Conservation (phyloP, 139 green algal genomes). For the Chlamydomonas sp. region DNA sequence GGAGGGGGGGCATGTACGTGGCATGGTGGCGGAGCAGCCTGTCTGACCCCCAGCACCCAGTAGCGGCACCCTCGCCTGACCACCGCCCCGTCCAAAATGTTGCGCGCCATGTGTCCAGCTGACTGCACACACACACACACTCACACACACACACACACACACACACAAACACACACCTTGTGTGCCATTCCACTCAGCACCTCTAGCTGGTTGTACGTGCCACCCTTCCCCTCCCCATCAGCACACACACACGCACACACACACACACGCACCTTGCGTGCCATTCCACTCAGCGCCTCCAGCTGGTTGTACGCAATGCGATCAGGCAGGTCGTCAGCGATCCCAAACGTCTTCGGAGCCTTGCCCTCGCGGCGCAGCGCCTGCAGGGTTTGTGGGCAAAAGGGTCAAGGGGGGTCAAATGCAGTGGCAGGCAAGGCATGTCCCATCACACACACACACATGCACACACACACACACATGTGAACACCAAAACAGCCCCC, state of each 20-base stretch:
- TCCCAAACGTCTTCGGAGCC: slow-evolving; percentile 37
- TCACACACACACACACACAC: not conserved
- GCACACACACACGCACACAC: not conserved
- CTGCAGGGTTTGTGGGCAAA: no score
- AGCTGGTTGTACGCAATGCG: slow-evolving; percentile 74
- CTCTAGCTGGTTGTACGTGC: not conserved
- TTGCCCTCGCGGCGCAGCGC: slow-evolving; percentile 38
- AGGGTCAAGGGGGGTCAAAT: no score
- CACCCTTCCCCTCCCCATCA: not conserved
- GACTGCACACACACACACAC: not conserved
- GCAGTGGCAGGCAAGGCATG: no score
- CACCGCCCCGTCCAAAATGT: not conserved
- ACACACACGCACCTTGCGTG: slow-evolving; percentile 45
- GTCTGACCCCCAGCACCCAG: not conserved
- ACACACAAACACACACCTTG: not conserved
- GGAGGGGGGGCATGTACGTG: not conserved
- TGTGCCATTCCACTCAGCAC: not conserved
- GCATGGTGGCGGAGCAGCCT: not conserved
- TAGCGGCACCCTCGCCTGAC: not conserved
- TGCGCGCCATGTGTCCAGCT: not conserved
- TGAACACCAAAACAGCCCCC: no score
- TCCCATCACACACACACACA: no score
- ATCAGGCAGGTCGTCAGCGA: slow-evolving; percentile 66
- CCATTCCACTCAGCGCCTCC: slow-evolving; percentile 68
- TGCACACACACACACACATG: no score